Conservation (phyloP, 441 rosid species). For the Omphalea diandra region DNA sequence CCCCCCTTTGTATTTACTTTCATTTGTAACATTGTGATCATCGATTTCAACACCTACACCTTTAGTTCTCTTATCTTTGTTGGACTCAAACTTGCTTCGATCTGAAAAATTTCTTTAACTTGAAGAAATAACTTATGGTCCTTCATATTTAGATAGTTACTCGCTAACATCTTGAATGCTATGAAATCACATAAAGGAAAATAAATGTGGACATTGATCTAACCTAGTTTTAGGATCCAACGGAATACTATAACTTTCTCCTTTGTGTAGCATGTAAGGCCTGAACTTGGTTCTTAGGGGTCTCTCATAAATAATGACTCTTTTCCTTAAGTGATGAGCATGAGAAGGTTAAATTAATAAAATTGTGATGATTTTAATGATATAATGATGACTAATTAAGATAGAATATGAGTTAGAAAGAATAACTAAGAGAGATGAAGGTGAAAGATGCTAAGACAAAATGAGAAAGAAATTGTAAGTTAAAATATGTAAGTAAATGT, state of each 20-base stretch:
- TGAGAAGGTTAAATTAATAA: too few relatives aligned
- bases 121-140: constrained; percentile 67
- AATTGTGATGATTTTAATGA: too few relatives aligned
- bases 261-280: too few relatives aligned
- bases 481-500: too few relatives aligned
- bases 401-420: too few relatives aligned
- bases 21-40: constrained; percentile 54
- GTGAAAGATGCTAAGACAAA: too few relatives aligned
- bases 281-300: too few relatives aligned
- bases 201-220: constrained; percentile 71
- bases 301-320: too few relatives aligned
- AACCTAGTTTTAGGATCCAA: constrained; percentile 64
- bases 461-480: too few relatives aligned
- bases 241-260: constrained; percentile 66
- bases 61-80: constrained; percentile 73
- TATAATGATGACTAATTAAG: too few relatives aligned
- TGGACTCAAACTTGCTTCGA: constrained; percentile 63
- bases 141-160: constrained; percentile 51
- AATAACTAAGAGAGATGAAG: too few relatives aligned
- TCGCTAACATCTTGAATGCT: constrained; percentile 56
- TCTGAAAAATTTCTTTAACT: constrained; percentile 62
- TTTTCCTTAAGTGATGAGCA: too few relatives aligned
- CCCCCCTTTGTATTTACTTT: constrained; percentile 59
- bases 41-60: constrained; percentile 65
- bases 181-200: constrained; percentile 63